Conservation (phyloP, 2,329 filamentous ascomycete genomes). For the Macrophomina tecta region DNA sequence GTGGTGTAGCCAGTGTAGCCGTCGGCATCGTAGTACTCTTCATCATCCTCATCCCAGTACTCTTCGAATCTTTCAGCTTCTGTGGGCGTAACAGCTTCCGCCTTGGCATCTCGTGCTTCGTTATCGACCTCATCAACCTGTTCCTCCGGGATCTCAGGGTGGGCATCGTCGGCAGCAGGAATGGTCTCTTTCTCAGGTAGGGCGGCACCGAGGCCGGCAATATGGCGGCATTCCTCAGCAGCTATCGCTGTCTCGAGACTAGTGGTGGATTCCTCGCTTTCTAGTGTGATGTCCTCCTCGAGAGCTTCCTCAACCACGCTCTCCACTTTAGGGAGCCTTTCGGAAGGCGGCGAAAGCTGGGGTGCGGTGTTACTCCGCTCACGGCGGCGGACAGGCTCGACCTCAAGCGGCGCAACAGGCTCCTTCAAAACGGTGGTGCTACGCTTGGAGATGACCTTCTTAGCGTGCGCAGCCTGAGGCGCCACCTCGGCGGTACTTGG, state of each 20-base stretch:
- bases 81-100: slow-evolving; percentile 32
- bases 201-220: neutral
- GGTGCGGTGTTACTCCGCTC: slow-evolving; percentile 25
- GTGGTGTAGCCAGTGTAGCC: slow-evolving; percentile 68
- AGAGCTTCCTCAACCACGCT: slow-evolving; percentile 9
- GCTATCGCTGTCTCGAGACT: slow-evolving; percentile 26
- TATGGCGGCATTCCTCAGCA: slow-evolving; percentile 26
- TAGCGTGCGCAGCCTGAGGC: neutral
- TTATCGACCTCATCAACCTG: slow-evolving; percentile 44
- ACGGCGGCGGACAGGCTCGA: slow-evolving; percentile 8
- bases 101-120: slow-evolving; percentile 44
- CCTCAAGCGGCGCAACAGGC: neutral
- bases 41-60: slow-evolving; percentile 76
- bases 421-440: slow-evolving; percentile 62
- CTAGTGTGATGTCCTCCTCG: slow-evolving; percentile 4
- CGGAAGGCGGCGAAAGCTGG: slow-evolving; percentile 23
- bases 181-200: slow-evolving; percentile 29
- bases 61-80: slow-evolving; percentile 64
- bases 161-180: slow-evolving; percentile 27
- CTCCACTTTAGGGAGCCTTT: slow-evolving; percentile 8
- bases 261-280: slow-evolving; percentile 22
- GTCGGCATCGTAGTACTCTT: slow-evolving; percentile 75
- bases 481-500: slow-evolving; percentile 2
- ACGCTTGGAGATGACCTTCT: slow-evolving; percentile 24
- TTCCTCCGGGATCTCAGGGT: slow-evolving; percentile 40